Conservation (phyloP, 805 yeast species). For the Wickerhamiella spandovensis region DNA sequence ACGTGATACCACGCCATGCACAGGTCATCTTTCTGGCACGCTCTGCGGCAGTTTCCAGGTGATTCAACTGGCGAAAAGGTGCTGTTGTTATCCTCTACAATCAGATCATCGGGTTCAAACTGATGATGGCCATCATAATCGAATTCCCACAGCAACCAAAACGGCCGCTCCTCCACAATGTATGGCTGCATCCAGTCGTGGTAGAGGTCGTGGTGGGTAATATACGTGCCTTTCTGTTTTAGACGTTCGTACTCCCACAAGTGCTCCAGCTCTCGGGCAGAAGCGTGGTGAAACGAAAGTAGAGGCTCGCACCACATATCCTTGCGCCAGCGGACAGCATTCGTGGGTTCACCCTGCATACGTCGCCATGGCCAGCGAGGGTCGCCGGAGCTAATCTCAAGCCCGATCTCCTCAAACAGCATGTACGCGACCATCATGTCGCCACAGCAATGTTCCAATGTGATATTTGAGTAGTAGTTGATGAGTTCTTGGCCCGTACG, state of each 20-base stretch:
- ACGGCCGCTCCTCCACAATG: conserved; percentile 12
- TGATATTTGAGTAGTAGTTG: conserved; percentile 14
- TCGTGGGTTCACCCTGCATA: conserved; percentile 24
- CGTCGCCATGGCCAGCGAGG: not conserved
- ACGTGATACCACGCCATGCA: conserved; percentile 13
- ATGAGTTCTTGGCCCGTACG: conserved; percentile 4
- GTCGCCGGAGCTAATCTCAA: not conserved
- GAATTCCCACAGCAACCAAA: conserved; percentile 15
- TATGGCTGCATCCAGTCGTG: conserved; percentile 24
- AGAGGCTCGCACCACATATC: conserved; percentile 23
- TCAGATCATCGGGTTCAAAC: not conserved
- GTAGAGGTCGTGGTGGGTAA: conserved; percentile 22
- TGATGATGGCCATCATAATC: not conserved
- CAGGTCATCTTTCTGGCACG: conserved; percentile 6
- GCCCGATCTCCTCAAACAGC: conserved; percentile 13
- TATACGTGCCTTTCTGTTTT: conserved; percentile 13
- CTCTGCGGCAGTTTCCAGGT: conserved; percentile 5
- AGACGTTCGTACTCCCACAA: conserved; percentile 25
- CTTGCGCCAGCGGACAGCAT: conserved; percentile 8
- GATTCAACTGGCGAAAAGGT: not conserved
- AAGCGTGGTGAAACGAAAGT: conserved; percentile 23
- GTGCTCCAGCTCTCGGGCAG: conserved; percentile 19
- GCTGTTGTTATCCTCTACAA: no score
- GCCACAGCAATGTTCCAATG: conserved; percentile 24
- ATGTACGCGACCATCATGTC: conserved; percentile 23